Percentiles rank a stretch among this genome's conserved stretches.
Evolutionary conservation across 192 early-diverging fungal species (phyloP).

Genomic region (Coemansia sp.): DNA sequence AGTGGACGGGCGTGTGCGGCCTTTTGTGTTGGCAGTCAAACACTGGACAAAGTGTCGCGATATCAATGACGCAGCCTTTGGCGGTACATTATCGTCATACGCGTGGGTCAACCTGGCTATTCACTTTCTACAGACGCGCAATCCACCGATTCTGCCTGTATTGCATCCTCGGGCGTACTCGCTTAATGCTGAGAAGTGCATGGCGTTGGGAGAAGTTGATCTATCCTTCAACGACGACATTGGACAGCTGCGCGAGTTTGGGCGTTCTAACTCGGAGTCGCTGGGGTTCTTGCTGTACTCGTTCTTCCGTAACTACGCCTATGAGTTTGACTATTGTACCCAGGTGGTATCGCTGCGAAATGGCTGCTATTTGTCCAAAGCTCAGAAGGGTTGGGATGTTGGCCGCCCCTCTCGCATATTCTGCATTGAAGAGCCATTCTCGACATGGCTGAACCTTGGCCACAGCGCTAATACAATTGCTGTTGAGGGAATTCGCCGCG

Average conservation of each 20-base stretch:
- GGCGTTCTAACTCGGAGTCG: constrained; percentile 68
- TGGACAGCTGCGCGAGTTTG: constrained; percentile 64
- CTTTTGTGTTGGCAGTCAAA: constrained; percentile 90
- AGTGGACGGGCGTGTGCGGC: constrained; percentile 84
- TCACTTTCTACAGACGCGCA: constrained; percentile 89
- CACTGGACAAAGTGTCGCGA: constrained; percentile 84
- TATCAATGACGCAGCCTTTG: constrained; percentile 90
- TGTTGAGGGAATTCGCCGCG: constrained; percentile 75
- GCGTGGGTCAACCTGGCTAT: constrained; percentile 93
- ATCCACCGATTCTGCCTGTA: constrained; percentile 85
- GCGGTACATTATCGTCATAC: constrained; percentile 92
- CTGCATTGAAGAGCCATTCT: constrained; percentile 93
- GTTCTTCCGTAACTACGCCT: constrained; percentile 81
- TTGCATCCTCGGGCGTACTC: constrained; percentile 59
- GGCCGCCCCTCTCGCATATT: constrained; percentile 67
- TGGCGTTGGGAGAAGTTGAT: constrained; percentile 54
- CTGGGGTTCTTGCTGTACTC: constrained; percentile 77
- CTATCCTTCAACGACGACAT: constrained; percentile 77
- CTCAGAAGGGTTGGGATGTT: constrained; percentile 81
- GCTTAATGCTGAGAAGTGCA: constrained; percentile 19
- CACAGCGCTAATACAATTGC: constrained; percentile 82
- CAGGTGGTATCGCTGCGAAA: constrained; percentile 79
- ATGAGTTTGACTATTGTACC: constrained; percentile 82
- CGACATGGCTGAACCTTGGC: constrained; percentile 82
- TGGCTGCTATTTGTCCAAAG: constrained; percentile 77